Percentiles rank a stretch among this genome's conserved stretches.
These are phyloP conservation scores for Mucor racemosus DNA, from an alignment of 371 early-diverging fungal genomes.

Conservation along the genomic window DNA sequence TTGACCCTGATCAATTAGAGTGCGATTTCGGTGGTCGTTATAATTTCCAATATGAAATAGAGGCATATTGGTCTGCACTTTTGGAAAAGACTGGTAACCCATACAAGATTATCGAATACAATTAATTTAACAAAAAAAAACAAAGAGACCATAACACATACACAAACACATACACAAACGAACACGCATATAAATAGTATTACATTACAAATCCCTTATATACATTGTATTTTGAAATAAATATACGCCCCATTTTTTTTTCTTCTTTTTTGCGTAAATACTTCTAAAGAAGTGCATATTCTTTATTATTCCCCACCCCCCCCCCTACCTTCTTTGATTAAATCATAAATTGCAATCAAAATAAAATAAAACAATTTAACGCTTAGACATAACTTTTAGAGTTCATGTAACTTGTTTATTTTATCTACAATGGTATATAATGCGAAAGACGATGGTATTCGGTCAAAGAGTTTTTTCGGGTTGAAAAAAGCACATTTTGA, in stretches of 20 bases:
- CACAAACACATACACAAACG: not conserved
- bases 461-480: too few species aligned
- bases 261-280: not conserved
- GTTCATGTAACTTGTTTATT: too few species aligned
- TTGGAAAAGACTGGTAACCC: constrained; percentile 47
- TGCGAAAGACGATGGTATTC: too few species aligned
- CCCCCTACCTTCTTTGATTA: too few species aligned
- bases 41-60: constrained; percentile 61
- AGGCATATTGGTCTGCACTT: constrained; percentile 64
- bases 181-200: not conserved
- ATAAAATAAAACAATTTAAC: too few species aligned
- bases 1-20: constrained; percentile 60
- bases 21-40: constrained; percentile 65
- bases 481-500: too few species aligned
- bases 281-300: too few species aligned
- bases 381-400: too few species aligned
- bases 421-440: too few species aligned
- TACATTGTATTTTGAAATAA: not conserved
- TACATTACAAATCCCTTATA: not conserved
- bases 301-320: too few species aligned
- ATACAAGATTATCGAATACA: constrained; percentile 48
- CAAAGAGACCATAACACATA: not conserved
- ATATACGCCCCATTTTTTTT: not conserved
- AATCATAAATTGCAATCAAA: too few species aligned
- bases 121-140: constrained; percentile 5